Evolutionary conservation across 1,284 basidiomycete species (phyloP).

Genomic region (Boletus calvinii): DNA sequence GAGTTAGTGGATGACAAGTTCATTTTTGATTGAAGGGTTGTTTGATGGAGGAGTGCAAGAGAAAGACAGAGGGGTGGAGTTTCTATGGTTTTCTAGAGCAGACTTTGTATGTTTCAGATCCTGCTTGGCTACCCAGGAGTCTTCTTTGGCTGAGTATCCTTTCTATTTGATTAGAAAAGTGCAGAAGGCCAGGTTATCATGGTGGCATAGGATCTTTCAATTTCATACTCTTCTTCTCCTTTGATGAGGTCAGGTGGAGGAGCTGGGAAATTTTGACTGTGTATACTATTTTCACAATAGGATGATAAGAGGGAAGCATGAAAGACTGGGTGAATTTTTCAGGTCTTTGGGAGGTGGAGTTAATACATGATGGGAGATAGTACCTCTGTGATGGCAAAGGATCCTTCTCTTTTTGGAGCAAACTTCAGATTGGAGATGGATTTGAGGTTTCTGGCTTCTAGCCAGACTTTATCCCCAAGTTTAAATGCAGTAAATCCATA

Average conservation of each 20-base stretch:
- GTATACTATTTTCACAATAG: background rate
- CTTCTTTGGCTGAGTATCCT: background rate
- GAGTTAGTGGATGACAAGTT: too few relatives aligned
- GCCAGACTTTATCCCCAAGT: background rate
- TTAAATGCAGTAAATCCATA: background rate
- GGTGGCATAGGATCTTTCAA: background rate
- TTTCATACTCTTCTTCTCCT: background rate
- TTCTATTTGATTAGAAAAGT: background rate
- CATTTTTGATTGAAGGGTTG: too few relatives aligned
- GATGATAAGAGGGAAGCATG: background rate
- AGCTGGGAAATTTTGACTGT: background rate
- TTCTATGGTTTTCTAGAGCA: too few relatives aligned
- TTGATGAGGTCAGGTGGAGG: background rate
- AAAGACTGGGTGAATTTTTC: background rate
- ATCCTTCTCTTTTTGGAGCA: background rate
- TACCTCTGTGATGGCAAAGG: background rate
- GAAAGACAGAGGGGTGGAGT: too few relatives aligned
- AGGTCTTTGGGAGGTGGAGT: background rate
- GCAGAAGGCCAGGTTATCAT: background rate
- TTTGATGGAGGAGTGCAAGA: too few relatives aligned
- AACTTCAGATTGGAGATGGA: background rate
- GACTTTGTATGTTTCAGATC: background rate
- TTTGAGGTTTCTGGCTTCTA: background rate
- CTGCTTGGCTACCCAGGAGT: background rate
- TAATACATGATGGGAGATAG: background rate